Evolutionary conservation across 1,284 basidiomycete genomes (phyloP), one percentile per base, ranked within the genome.

Genomic region (Abortiporus biennis): DNA sequence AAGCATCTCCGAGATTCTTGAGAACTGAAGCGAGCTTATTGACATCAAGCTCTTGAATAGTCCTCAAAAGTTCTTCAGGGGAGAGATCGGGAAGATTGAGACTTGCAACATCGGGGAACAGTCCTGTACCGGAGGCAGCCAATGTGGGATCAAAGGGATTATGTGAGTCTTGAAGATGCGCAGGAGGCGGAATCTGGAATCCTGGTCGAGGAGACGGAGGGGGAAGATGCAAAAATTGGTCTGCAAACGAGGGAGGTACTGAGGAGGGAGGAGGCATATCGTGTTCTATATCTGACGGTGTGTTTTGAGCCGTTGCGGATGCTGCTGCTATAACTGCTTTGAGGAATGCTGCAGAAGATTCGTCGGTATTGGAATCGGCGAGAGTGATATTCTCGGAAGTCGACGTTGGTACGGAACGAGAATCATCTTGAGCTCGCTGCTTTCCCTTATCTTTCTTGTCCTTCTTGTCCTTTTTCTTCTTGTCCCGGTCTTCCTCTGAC

Each of bases 61-160:
- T 76, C 31, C 78, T 80, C 34, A 87, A 61, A 33, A 88, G 71
- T 41, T 86, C 81, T 44, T 88, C 85, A 54, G 77, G 82, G n/a
- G 80, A 79, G 16, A 80, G 63, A 37, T 80, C 75, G 3, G 54
- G 55, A 27, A 69, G 58, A 38, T 69, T 56, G 8, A 66, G 48
- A 11, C 59, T 50, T 20, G 59, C 45, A 11, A 57, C 62, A 31
- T 57, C 57, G 4, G 63, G 59, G 35, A 53, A 62, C 40, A 61
- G 55, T 1, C 56, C 51, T 1, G 49, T 46, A 2, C 59, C 54
- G 17, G 47, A 54, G 17, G 54, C 54, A 24, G 53, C 49, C 9
- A 54, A 46, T n/a, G n/a, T n/a, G n/a, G n/a, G n/a, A n/a, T n/a
- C n/a, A n/a, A n/a, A n/a, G n/a, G n/a, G n/a, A n/a, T n/a, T n/a